Conservation (phyloP, 805 yeast genomes). For the Wickerhamiella parazyma region DNA sequence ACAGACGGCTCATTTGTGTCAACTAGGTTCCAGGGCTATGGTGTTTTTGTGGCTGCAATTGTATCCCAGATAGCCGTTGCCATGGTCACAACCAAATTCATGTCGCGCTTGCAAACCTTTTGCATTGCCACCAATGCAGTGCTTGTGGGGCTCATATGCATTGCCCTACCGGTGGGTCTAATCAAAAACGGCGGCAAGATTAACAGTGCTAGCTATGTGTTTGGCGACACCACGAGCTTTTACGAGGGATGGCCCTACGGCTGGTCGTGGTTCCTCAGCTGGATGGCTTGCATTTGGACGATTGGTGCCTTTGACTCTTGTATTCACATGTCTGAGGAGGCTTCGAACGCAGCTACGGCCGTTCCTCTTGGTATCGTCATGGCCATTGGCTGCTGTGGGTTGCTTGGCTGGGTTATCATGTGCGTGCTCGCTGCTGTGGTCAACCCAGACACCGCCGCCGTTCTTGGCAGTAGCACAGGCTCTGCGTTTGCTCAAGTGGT, state of each 20-base stretch:
- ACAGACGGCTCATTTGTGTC: constrained; percentile 29
- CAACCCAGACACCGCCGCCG: constrained; percentile 31
- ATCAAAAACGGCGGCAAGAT: constrained; percentile 23
- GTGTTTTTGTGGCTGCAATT: constrained; percentile 51
- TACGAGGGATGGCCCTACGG: constrained; percentile 44
- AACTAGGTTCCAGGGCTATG: constrained; percentile 43
- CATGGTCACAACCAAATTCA: constrained; percentile 40
- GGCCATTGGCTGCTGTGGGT: constrained; percentile 43
- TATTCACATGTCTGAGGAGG: constrained; percentile 63
- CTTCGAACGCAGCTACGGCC: constrained; percentile 44
- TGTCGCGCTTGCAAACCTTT: constrained; percentile 46
- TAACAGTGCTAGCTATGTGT: constrained; percentile 40
- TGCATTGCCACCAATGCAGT: constrained; percentile 43
- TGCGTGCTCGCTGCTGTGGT: constrained; percentile 40
- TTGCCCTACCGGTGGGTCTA: constrained; percentile 50
- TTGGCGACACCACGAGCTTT: constrained; percentile 37
- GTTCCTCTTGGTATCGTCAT: constrained; percentile 54
- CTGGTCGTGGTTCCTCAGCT: constrained; percentile 39
- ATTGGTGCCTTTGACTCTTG: constrained; percentile 62
- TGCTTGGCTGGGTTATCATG: constrained; percentile 44
- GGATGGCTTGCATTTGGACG: constrained; percentile 64
- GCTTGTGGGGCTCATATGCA: constrained; percentile 40
- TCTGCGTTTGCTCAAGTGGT: constrained; percentile 55
- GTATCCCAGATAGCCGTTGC: constrained; percentile 40
- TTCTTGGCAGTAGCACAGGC: constrained; percentile 37